Conservation (phyloP, 2,329 filamentous ascomycete species). For the Ambrosiella xylebori region DNA sequence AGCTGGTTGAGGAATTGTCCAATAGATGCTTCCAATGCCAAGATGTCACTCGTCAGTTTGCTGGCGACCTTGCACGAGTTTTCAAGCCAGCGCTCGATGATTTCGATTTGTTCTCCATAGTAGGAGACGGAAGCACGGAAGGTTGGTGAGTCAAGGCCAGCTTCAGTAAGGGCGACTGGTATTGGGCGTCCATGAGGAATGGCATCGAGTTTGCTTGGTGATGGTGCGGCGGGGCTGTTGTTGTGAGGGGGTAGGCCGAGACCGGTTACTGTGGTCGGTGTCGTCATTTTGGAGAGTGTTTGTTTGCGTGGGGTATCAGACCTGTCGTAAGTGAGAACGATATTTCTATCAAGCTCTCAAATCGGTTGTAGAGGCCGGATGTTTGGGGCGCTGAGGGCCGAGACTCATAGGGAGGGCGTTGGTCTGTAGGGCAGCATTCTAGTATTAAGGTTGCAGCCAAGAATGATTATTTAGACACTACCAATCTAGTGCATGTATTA, state of each 20-base stretch:
- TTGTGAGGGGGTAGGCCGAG: neutral
- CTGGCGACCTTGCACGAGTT: constrained; percentile 35
- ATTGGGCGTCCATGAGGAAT: constrained; percentile 26
- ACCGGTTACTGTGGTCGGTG: neutral
- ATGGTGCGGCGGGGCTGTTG: neutral
- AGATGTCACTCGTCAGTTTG: constrained; percentile 43
- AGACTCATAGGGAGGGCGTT: too few species aligned
- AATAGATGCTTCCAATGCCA: constrained; percentile 62
- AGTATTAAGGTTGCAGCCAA: too few species aligned
- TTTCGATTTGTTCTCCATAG: constrained; percentile 81
- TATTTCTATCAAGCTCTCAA: neutral
- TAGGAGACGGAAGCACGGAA: constrained; percentile 77
- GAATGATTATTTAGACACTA: too few species aligned
- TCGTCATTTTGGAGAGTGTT: neutral
- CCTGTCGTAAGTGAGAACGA: neutral
- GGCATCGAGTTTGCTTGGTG: constrained; percentile 2
- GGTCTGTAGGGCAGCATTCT: too few species aligned
- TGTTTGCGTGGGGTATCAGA: neutral
- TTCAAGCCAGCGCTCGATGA: constrained; percentile 81
- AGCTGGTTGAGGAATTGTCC: constrained; percentile 60
- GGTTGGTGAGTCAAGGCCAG: constrained; percentile 86
- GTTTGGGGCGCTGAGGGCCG: too few species aligned
- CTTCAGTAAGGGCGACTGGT: constrained; percentile 82
- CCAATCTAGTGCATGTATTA: too few species aligned
- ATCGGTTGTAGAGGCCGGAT: too few species aligned